Base-by-base conservation (phyloP, 257 asterid species). In the Solanum okadae region DNA sequence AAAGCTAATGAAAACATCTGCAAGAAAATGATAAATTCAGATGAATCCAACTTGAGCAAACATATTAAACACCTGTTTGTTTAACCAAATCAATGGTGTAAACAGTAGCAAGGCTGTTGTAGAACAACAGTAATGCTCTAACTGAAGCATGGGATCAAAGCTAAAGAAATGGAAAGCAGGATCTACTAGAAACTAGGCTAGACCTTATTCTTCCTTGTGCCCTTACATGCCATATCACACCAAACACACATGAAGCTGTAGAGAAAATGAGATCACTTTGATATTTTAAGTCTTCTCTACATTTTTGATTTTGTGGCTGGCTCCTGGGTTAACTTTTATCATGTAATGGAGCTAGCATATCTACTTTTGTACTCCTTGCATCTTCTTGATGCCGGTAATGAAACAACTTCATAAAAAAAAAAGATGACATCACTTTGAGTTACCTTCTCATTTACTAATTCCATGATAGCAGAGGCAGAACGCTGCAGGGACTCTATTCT, bases 361-460 rank as follows among this genome's bases (percentile, higher is more conserved):
- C 63, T 18, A 56, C 63, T 56, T 18, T 56, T 18, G 63, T 56
- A 56, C 63, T 56, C 23, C 63, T 56, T 56, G n/a, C n/a, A 56
- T 56, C 63, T 56, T 56, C 63, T 56, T 56, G 63, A 56, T 52
- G n/a, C 63, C 23, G 4, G 9, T 56, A 56, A 56, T 56, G 63
- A 56, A 18, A 56, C 10, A 56, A 52, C 63, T 6, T 52, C 63
- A 52, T 16, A 2, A 52, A 52, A 16, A 52, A 0, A 59, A n/a
- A 86, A 59, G 70, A 85, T 31, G 70, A 70, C 40, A 87, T 70
- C 78, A 63, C 85, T 85, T 78, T 88, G 87, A 42, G 61, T 90
- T 92, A 96, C 99, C 98, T 92, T 94, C 85, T 94, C 96, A 83
- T 91, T 93, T 72, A 95, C 98, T 88, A 96, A 90, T 87, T 94